Conservation (phyloP, 2,329 filamentous ascomycete species). For the Colletotrichum filicis region DNA sequence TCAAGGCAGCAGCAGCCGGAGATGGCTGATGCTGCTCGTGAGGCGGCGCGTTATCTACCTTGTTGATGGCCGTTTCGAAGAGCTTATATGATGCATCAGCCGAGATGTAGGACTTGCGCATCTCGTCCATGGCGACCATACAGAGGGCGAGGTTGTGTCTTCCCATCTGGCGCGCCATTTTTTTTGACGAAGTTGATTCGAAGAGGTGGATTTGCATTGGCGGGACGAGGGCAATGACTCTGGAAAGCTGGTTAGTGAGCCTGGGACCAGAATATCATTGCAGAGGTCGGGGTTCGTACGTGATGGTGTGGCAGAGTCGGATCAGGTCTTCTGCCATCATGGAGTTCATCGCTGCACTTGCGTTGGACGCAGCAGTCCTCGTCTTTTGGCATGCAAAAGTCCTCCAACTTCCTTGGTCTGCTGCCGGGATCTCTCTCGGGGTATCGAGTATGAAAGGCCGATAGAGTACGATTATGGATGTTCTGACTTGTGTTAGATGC, state of each 20-base stretch:
- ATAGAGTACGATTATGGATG: slow-evolving; percentile 23
- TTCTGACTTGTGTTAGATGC: not conserved
- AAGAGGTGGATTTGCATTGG: slow-evolving; percentile 33
- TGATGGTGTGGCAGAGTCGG: slow-evolving; percentile 14
- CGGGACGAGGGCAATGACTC: slow-evolving; percentile 23
- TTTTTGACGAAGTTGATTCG: slow-evolving; percentile 23
- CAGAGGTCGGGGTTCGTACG: not conserved
- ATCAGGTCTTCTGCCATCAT: slow-evolving; percentile 29
- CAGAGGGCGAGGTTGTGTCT: slow-evolving; percentile 27
- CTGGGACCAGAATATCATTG: not conserved
- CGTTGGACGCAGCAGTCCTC: slow-evolving; percentile 16
- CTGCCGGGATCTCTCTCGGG: slow-evolving; percentile 11
- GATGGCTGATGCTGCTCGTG: slow-evolving; percentile 8
- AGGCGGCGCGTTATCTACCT: slow-evolving; percentile 11
- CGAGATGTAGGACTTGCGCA: slow-evolving; percentile 27
- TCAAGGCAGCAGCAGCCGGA: not conserved
- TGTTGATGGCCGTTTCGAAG: slow-evolving; percentile 24
- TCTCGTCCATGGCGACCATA: slow-evolving; percentile 29
- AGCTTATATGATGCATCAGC: slow-evolving; percentile 22
- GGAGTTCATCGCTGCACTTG: slow-evolving; percentile 21
- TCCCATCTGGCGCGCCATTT: slow-evolving; percentile 28
- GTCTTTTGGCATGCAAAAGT: slow-evolving; percentile 25
- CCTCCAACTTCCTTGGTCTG: slow-evolving; percentile 24
- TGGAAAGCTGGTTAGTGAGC: not conserved
- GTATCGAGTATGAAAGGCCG: slow-evolving; percentile 30